Evolutionary conservation across 371 early-diverging fungal genomes (phyloP).

Genomic region (Actinomortierella ambigua): DNA sequence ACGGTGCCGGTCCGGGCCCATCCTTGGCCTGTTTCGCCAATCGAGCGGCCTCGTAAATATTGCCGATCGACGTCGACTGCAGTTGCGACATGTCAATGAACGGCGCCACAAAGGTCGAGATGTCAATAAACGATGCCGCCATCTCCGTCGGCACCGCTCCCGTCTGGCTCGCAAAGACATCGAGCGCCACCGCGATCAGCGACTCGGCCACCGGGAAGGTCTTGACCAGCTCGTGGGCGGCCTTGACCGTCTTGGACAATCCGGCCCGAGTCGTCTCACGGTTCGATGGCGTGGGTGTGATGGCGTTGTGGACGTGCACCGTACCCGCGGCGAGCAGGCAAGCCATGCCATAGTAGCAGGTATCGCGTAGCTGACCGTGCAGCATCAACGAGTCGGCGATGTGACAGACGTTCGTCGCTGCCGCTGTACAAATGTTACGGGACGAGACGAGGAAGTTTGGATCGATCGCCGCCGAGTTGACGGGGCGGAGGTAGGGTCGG

Average conservation of each 20-base stretch:
- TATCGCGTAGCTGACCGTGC: slow-evolving; percentile 45
- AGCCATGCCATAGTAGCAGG: slow-evolving; percentile 46
- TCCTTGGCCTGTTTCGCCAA: slow-evolving; percentile 43
- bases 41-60: slow-evolving; percentile 43
- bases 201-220: slow-evolving; percentile 47
- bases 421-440: slow-evolving; percentile 44
- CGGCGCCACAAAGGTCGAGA: slow-evolving; percentile 44
- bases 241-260: slow-evolving; percentile 46
- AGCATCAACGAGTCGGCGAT: slow-evolving; percentile 46
- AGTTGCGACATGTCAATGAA: slow-evolving; percentile 42
- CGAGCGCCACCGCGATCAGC: slow-evolving; percentile 43
- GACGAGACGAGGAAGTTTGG: slow-evolving; percentile 45
- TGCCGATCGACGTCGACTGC: slow-evolving; percentile 38
- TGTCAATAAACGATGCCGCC: slow-evolving; percentile 45
- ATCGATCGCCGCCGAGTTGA: slow-evolving; percentile 43
- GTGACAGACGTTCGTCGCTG: slow-evolving; percentile 45
- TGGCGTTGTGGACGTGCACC: slow-evolving; percentile 44
- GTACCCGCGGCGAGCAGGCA: slow-evolving; percentile 46
- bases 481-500: slow-evolving; percentile 44
- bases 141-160: slow-evolving; percentile 42
- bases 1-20: slow-evolving; percentile 43
- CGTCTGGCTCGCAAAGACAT: slow-evolving; percentile 44
- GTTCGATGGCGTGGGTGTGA: slow-evolving; percentile 40
- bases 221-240: slow-evolving; percentile 45
- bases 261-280: slow-evolving; percentile 45